Conservation (phyloP, 805 yeast species). For the Candida tibetensis region DNA sequence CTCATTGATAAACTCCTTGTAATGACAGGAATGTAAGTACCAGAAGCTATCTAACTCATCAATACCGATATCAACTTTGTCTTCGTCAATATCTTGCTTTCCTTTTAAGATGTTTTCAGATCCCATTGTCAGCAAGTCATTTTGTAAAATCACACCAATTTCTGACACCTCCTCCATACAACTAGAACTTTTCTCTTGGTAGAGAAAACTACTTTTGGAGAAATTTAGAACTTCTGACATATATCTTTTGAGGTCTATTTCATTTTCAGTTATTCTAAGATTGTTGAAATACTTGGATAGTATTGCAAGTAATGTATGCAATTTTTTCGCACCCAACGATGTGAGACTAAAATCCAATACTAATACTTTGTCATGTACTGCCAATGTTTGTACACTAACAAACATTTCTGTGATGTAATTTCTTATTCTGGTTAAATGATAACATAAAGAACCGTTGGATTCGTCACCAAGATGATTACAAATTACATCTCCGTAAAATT, state of each 20-base stretch:
- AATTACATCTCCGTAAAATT: constrained; percentile 44
- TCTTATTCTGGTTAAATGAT: constrained; percentile 26
- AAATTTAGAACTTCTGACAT: constrained; percentile 49
- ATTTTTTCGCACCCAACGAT: constrained; percentile 39
- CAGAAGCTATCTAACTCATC: too few relatives aligned
- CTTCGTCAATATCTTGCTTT: constrained; percentile 26
- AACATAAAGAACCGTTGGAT: constrained; percentile 47
- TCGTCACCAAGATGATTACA: constrained; percentile 65
- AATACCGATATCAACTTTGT: too few relatives aligned
- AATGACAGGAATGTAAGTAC: too few relatives aligned
- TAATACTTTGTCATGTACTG: constrained; percentile 37
- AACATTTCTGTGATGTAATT: constrained; percentile 36
- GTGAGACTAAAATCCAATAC: constrained; percentile 52
- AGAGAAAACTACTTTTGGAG: constrained; percentile 41
- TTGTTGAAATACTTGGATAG: constrained; percentile 30
- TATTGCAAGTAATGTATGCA: constrained; percentile 29
- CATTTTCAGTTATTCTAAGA: constrained; percentile 1
- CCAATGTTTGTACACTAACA: constrained; percentile 42
- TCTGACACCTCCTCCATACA: constrained; percentile 50
- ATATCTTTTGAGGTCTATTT: constrained; percentile 31
- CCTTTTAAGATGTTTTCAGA: constrained; percentile 46
- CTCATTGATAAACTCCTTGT: too few relatives aligned
- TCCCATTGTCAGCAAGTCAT: constrained; percentile 25
- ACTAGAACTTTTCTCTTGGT: constrained; percentile 33
- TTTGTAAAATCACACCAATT: constrained; percentile 39